phyloP scores from a whole-genome alignment of 2,329 filamentous ascomycete genomes.

The Scolecobasidium constrictum region DNA sequence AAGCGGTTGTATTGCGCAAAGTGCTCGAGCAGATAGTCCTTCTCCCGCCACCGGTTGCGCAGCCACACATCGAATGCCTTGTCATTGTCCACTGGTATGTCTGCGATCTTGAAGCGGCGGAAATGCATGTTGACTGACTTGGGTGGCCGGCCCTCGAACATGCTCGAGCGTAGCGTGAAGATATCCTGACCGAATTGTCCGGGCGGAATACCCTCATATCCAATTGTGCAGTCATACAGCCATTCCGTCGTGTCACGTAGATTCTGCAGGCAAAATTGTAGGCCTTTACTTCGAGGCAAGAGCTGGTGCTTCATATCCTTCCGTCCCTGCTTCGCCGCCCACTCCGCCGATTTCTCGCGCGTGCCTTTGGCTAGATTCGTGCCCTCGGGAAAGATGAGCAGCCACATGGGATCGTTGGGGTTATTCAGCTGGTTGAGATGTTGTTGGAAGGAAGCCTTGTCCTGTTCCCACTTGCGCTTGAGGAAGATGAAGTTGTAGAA shows the following conservation, averaged over 20 bases:
- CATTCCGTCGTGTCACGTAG: slow-evolving; percentile 66
- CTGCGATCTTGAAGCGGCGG: slow-evolving; percentile 69
- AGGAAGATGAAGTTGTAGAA: slow-evolving; percentile 89
- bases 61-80: slow-evolving; percentile 78
- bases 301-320: slow-evolving; percentile 64
- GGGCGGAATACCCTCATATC: slow-evolving; percentile 79
- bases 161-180: slow-evolving; percentile 78
- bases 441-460: slow-evolving; percentile 64
- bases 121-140: slow-evolving; percentile 97
- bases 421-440: slow-evolving; percentile 60
- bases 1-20: slow-evolving; percentile 67
- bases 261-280: slow-evolving; percentile 69
- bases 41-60: slow-evolving; percentile 78
- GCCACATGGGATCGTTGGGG: slow-evolving; percentile 72
- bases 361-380: slow-evolving; percentile 69
- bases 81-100: slow-evolving; percentile 68
- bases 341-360: slow-evolving; percentile 57
- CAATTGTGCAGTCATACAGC: slow-evolving; percentile 87
- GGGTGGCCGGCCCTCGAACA: slow-evolving; percentile 77
- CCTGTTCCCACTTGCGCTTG: slow-evolving; percentile 77
- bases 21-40: slow-evolving; percentile 78
- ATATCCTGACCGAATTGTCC: slow-evolving; percentile 76
- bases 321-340: slow-evolving; percentile 66
- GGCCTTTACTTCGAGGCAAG: slow-evolving; percentile 69
- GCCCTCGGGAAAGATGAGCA: slow-evolving; percentile 78